These are phyloP conservation scores for Saccharomycopsis javanensis DNA, from an alignment of 805 yeast genomes.

Conservation along the genomic window DNA sequence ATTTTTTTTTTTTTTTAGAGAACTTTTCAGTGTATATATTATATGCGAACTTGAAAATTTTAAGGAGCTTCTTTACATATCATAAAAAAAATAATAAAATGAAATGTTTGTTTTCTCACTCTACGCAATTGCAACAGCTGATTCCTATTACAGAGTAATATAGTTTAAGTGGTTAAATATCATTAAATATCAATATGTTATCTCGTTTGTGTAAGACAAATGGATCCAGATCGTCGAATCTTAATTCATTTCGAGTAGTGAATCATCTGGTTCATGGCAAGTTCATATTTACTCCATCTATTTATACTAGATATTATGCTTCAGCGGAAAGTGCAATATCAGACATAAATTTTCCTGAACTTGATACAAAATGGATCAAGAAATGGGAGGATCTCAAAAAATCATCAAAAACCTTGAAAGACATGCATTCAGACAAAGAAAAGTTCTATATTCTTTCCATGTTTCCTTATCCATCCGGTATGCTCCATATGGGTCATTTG, in stretches of 20 bases:
- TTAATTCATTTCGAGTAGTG: background rate
- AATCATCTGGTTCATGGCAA: background rate
- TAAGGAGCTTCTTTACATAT: too few relatives aligned
- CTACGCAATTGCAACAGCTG: too few relatives aligned
- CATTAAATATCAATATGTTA: background rate
- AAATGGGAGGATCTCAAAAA: background rate
- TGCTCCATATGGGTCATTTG: constrained; percentile 86
- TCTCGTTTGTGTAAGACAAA: background rate
- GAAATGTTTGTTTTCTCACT: too few relatives aligned
- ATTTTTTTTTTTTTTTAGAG: background rate
- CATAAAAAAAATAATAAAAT: too few relatives aligned
- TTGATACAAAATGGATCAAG: constrained; percentile 4
- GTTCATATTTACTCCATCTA: background rate
- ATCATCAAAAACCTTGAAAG: background rate
- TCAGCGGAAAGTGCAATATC: background rate
- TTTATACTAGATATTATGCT: background rate
- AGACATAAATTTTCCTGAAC: background rate
- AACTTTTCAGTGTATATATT: background rate
- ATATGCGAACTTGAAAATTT: too few relatives aligned
- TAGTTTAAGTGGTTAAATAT: too few relatives aligned
- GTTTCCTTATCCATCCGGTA: constrained; percentile 97
- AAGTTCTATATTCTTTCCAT: constrained; percentile 63
- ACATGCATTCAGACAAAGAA: constrained; percentile 15
- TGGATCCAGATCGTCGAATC: background rate
- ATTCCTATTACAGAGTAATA: too few relatives aligned